phyloP scores from a whole-genome alignment of 176 grass and related monocot species.

The Aegilops speltoides region DNA sequence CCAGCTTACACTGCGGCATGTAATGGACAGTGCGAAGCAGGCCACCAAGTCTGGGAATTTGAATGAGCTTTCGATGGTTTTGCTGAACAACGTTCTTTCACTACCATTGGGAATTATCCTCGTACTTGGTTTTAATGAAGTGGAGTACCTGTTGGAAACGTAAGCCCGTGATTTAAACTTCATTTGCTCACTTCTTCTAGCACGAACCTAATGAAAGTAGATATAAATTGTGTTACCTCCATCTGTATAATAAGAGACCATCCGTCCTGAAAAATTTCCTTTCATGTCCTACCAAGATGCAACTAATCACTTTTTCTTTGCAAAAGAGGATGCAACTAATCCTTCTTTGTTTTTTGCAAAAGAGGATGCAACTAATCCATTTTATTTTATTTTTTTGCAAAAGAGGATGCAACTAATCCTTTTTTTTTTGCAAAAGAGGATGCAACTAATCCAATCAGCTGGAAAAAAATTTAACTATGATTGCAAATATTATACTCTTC shows the following conservation, averaged over 20 bases:
- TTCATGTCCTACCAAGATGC: neutral
- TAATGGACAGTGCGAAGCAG: constrained; percentile 96
- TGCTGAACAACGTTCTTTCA: constrained; percentile 89
- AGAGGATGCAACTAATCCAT: too few relatives aligned
- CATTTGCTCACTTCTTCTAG: neutral
- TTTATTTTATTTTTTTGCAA: too few relatives aligned
- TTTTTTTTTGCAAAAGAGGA: neutral
- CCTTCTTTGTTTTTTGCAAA: too few relatives aligned
- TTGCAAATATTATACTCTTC: neutral
- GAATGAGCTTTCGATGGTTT: constrained; percentile 97
- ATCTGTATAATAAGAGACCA: neutral
- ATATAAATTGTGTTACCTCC: neutral
- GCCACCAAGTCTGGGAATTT: constrained; percentile 92
- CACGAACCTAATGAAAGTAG: neutral
- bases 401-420: neutral
- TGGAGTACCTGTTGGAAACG: constrained; percentile 78
- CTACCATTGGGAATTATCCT: constrained; percentile 85
- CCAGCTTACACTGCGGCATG: constrained; percentile 85
- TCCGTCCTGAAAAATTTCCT: neutral
- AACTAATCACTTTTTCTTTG: too few relatives aligned
- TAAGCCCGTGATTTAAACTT: constrained; percentile 49
- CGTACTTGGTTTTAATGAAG: constrained; percentile 79
- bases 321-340: too few relatives aligned
- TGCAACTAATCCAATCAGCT: neutral
- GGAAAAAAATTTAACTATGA: neutral